Conservation (phyloP, 169 alveolate species). For the Eimeria praecox region DNA sequence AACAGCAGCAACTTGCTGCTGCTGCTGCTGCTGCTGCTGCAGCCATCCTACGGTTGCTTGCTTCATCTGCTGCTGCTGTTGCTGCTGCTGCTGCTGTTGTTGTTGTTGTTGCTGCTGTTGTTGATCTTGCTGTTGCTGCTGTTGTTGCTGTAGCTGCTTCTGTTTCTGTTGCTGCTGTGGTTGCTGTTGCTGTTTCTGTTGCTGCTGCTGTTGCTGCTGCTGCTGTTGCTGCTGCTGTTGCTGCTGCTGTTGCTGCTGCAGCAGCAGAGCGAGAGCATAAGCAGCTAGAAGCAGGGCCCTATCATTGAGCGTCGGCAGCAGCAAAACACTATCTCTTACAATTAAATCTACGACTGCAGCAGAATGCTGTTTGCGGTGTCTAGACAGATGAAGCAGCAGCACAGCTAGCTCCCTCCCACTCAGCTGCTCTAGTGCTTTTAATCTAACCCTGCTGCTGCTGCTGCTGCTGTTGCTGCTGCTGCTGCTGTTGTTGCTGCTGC, state of each 20-base stretch:
- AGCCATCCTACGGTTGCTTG: too few species aligned
- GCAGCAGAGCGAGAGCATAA: constrained; percentile 22
- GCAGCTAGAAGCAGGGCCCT: constrained; percentile 26
- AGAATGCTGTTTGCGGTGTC: constrained; percentile 15
- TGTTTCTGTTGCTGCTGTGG: too few species aligned
- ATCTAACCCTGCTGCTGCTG: background rate
- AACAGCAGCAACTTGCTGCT: constrained; percentile 18
- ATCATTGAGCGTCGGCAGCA: constrained; percentile 30
- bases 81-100: too few species aligned
- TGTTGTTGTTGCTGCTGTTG: too few species aligned
- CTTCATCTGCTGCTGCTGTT: too few species aligned
- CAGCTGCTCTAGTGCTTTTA: background rate
- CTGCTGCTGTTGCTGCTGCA: too few species aligned
- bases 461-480: constrained; percentile 21
- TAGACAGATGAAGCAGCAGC: constrained; percentile 33
- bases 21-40: constrained; percentile 49
- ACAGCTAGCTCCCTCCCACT: constrained; percentile 35
- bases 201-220: too few species aligned
- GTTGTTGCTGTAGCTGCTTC: constrained; percentile 39
- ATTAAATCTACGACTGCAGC: background rate
- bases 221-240: too few species aligned
- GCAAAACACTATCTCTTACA: background rate
- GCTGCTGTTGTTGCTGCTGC: background rate
- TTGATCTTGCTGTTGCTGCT: constrained; percentile 42
- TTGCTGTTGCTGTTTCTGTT: too few species aligned